These are phyloP conservation scores for Amanita brunnescens DNA, from an alignment of 768 basidiomycete species.

Conservation along the genomic window DNA sequence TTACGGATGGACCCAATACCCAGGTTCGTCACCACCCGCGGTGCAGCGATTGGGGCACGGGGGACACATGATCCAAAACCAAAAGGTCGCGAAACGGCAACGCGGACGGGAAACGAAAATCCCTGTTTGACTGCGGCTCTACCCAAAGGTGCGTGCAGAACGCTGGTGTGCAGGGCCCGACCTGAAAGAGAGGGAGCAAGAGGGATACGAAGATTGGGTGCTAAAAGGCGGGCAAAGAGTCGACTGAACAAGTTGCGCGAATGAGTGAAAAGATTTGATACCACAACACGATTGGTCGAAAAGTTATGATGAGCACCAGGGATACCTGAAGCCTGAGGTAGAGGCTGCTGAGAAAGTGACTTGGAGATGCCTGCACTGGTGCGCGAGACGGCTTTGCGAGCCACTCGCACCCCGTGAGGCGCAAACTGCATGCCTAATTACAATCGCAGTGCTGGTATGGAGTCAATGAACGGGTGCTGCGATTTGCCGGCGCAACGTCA, in stretches of 20 bases:
- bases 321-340: not conserved
- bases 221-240: constrained; percentile 47
- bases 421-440: too few relatives aligned
- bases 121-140: constrained; percentile 36
- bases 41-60: constrained; percentile 33
- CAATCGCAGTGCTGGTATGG: not conserved
- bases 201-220: constrained; percentile 39
- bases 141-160: constrained; percentile 18
- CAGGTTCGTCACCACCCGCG: constrained; percentile 52
- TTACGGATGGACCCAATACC: constrained; percentile 71
- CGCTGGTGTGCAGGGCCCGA: constrained; percentile 22
- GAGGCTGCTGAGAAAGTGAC: not conserved
- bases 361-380: not conserved
- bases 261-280: constrained; percentile 32
- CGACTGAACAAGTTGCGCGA: constrained; percentile 47
- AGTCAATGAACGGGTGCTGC: not conserved
- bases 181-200: constrained; percentile 16
- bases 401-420: constrained; percentile 6
- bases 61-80: constrained; percentile 45
- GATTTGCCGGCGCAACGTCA: not conserved
- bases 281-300: not conserved
- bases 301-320: not conserved
- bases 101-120: constrained; percentile 47
- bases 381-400: constrained; percentile 4
- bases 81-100: constrained; percentile 39